Evolutionary conservation across 352 stramenopile species (phyloP), one percentile per base, ranked within the genome.

Genomic region (Phytophthora brassicae): DNA sequence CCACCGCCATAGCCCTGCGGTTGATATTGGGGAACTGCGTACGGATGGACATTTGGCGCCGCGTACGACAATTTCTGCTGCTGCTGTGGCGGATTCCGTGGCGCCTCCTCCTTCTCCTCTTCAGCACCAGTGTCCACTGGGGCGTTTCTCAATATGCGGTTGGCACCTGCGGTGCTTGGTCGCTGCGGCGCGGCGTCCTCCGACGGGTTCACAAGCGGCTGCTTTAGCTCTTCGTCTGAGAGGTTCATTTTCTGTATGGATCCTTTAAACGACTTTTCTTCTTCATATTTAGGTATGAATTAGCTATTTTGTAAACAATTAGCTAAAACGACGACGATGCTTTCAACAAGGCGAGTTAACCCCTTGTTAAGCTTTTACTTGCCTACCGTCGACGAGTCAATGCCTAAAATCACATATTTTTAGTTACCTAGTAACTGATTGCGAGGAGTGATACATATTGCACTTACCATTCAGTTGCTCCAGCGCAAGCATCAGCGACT

Each of bases 401-500:
- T 72, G 24, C 67, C 52, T 60, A 17, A 16, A 41, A 41, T 12
- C 35, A 41, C 1, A 41, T 4, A 17, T 41, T 41, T 41, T 19
- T 2, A 33, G 29, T 35, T 1, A 24, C 24, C n/a, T 11, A n/a
- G 35, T n/a, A 6, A 19, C 52, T 41, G 41, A n/a, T 43, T 35
- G 4, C 49, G 22, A 7, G 26, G 24, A 2, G 26, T 28, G 28
- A 36, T 4, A 24, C 2, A 23, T 8, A 42, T n/a, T 19, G 38
- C 14, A 29, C 60, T 38, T 41, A 83, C 76, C 84, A 51, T 96
- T 96, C 36, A 97, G 69, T 46, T 89, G 82, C 68, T 97, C 89
- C 19, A 97, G 68, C 8, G 87, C 89, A 13, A 95, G 70, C 81
- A 95, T 92, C 4, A 97, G 70, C 7, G 89, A 83, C 45, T 97